Base-by-base conservation (phyloP, 2,329 filamentous ascomycete species). In the Nemania sp. region DNA sequence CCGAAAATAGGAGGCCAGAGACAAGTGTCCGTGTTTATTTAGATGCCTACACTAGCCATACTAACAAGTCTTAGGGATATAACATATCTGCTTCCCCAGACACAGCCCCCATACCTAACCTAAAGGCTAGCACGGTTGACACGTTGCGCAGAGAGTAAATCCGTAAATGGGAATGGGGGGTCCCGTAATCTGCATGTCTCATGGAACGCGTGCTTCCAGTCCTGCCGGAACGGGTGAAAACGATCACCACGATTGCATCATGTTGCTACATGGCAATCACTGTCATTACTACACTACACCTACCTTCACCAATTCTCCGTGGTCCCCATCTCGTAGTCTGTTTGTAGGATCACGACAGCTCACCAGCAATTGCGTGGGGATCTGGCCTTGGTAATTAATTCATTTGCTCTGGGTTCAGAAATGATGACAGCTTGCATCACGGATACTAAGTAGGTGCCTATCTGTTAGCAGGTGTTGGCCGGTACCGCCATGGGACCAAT, bases 201-300 rank as follows among this genome's bases (percentile, higher is more conserved):
- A 61, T 69, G 69, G 67, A 68, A 68, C 67, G 65, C 62, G 58
- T 67, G 57, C 64, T 67, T 69, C 68, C 67, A 67, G 65, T 66
- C 60, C 62, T 69, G 63, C 70, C 68, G 53, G 67, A 70, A 68
- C 57, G 61, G 67, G 67, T 51, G 60, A 68, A 29, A 63, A 63
- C 54, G 66, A 71, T 69, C 62, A 68, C 64, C 61, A 57, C 61
- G 53, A 63, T 71, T 71, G 69, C 70, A 71, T 72, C 70, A 72
- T 71, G 60, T 53, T 67, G 60, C 63, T 63, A 59, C 57, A 48
- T 51, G 46, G 57, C 40, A 40, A 52, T 55, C 45, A 47, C 51
- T 34, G 18, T 42, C 54, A 46, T 59, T 64, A 59, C 62, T 64
- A 60, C 25, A 13, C 47, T 21, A 39, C 59, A 40, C 52, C 35